Conservation (phyloP, 108 stramenopile species). For the Aureococcus anophagefferens region DNA sequence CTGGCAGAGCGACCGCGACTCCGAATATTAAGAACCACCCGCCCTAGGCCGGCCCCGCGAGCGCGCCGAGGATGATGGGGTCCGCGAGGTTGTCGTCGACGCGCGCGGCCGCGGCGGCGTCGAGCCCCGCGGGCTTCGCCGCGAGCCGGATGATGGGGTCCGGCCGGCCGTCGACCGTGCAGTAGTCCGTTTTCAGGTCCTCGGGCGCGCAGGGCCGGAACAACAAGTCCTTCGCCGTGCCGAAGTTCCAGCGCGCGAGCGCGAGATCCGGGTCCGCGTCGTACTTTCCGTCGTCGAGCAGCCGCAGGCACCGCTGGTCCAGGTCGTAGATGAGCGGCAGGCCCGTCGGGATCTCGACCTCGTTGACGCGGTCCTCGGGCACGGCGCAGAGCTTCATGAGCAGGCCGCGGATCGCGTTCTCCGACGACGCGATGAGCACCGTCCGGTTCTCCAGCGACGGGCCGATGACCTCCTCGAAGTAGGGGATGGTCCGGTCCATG, state of each 20-base stretch:
- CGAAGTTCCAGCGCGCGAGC: constrained; percentile 73
- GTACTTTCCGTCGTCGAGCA: constrained; percentile 65
- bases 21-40: no score
- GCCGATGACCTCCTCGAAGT: constrained; percentile 68
- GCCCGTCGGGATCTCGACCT: constrained; percentile 89
- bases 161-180: not conserved
- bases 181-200: constrained; percentile 22
- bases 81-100: no score
- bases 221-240: constrained; percentile 59
- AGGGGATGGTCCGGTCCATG: constrained; percentile 80
- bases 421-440: constrained; percentile 86
- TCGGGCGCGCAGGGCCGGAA: constrained; percentile 66
- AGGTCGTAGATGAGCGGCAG: constrained; percentile 78
- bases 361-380: constrained; percentile 78
- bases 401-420: constrained; percentile 93
- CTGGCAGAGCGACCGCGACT: no score
- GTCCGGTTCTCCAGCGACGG: constrained; percentile 79
- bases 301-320: constrained; percentile 57
- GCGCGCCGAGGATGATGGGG: no score
- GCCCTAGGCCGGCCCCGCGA: no score
- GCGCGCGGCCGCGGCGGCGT: no score
- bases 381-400: constrained; percentile 95
- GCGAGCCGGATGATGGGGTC: not conserved
- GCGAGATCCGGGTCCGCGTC: constrained; percentile 46
- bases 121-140: not conserved